Conservation (phyloP, 202 grass and related monocot genomes). For the Elaeis oleifera region DNA sequence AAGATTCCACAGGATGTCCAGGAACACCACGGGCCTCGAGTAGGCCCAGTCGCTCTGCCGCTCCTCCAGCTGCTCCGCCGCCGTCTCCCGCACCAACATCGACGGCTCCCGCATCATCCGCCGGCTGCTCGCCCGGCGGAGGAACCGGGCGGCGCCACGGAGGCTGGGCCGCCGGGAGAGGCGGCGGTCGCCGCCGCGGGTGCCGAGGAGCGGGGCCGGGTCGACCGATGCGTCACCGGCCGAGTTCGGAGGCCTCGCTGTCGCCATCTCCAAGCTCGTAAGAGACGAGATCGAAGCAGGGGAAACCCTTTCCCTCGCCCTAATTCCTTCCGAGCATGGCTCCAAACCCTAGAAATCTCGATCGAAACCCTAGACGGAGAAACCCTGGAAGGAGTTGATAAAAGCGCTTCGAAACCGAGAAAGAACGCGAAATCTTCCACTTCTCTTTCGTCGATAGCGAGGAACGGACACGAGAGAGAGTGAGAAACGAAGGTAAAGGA, state of each 20-base stretch:
- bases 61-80: slow-evolving; percentile 21
- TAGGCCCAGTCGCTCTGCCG: slow-evolving; percentile 20
- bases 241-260: neutral
- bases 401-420: neutral
- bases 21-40: slow-evolving; percentile 14
- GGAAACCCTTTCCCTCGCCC: neutral
- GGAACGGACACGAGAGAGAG: too few relatives aligned
- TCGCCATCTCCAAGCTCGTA: neutral
- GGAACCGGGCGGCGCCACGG: neutral
- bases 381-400: neutral
- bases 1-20: slow-evolving; percentile 14
- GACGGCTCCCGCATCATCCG: slow-evolving; percentile 14
- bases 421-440: too few relatives aligned
- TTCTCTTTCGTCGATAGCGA: too few relatives aligned
- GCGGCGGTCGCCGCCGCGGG: slow-evolving; percentile 2
- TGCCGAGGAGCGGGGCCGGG: neutral
- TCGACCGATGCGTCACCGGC: neutral
- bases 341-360: neutral
- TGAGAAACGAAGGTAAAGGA: too few relatives aligned
- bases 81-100: slow-evolving; percentile 21
- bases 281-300: neutral
- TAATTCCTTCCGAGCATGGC: neutral
- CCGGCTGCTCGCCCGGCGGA: slow-evolving; percentile 10
- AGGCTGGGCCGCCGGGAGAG: neutral
- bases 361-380: neutral